Evolutionary conservation across 805 yeast genomes (phyloP).

Genomic region (Cyberlindnera euphorbiiphila): DNA sequence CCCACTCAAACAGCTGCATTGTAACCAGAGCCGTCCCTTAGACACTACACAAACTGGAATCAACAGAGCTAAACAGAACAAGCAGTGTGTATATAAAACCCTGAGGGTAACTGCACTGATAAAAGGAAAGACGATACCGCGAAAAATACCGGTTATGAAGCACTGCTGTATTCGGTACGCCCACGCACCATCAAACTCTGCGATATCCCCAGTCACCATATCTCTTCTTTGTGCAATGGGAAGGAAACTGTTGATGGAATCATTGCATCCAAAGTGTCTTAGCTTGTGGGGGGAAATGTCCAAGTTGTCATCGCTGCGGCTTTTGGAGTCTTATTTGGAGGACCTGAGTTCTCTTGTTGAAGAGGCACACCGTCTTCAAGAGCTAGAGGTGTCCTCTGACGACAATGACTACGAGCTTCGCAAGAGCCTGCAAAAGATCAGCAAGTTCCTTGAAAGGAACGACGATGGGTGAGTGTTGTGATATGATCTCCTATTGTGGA

Average conservation of each 20-base stretch:
- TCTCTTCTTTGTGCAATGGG: no score
- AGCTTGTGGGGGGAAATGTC: no score
- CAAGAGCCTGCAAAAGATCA: constrained; percentile 22
- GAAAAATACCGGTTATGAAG: no score
- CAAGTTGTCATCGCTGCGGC: constrained; percentile 22
- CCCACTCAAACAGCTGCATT: constrained; percentile 85
- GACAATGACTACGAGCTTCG: constrained; percentile 24
- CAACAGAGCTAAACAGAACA: no score
- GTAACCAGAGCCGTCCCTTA: neutral
- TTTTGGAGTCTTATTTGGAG: constrained; percentile 28
- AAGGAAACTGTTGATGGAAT: no score
- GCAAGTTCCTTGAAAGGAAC: constrained; percentile 25
- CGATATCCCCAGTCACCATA: no score
- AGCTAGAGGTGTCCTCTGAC: constrained; percentile 15
- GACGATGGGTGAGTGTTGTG: constrained; percentile 23
- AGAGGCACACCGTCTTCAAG: constrained; percentile 21
- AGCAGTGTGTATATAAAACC: no score
- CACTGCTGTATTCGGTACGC: no score
- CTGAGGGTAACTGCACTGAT: no score
- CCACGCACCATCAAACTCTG: no score
- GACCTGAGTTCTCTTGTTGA: constrained; percentile 24
- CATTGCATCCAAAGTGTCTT: no score
- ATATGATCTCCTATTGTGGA: neutral
- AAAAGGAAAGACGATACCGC: no score
- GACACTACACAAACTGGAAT: neutral